Evolutionary conservation across 164 flowering plant genomes (phyloP).

Genomic region (Houttuynia cordata): DNA sequence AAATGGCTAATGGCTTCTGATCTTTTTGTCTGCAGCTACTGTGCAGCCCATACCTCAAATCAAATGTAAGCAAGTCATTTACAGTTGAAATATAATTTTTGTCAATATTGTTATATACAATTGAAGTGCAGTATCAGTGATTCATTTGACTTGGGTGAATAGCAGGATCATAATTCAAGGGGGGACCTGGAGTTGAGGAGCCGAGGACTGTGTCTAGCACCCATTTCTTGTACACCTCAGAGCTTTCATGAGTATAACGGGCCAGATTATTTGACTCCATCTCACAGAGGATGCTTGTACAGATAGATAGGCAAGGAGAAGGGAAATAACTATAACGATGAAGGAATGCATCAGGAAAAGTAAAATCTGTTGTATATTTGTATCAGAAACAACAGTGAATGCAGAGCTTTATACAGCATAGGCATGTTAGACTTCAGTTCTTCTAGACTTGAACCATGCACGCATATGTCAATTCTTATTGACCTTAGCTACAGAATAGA

Average conservation of each 20-base stretch:
- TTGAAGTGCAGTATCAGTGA: not conserved
- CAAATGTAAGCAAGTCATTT: conserved; percentile 28
- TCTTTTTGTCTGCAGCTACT: conserved; percentile 34
- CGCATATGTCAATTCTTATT: too few species aligned
- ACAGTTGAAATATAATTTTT: not conserved
- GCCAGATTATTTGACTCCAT: conserved; percentile 59
- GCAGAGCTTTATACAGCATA: too few species aligned
- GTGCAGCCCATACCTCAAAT: conserved; percentile 53
- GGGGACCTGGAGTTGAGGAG: conserved; percentile 36
- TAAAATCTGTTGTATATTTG: too few species aligned
- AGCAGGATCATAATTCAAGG: conserved; percentile 37
- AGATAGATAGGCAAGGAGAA: conserved; percentile 19
- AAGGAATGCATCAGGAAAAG: too few species aligned
- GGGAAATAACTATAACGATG: not conserved
- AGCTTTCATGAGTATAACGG: conserved; percentile 44
- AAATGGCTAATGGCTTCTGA: not conserved
- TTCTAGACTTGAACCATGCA: too few species aligned
- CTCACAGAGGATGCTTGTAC: conserved; percentile 56
- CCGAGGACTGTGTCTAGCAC: conserved; percentile 60
- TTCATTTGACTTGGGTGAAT: not conserved
- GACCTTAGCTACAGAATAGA: too few species aligned
- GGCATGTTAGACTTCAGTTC: too few species aligned
- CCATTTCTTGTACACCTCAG: conserved; percentile 49
- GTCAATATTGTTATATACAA: not conserved
- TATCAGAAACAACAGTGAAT: too few species aligned